Evolutionary conservation across 495 filamentous ascomycete species (phyloP), one percentile per base, ranked within the genome.

Genomic region (Saxispiralis lemnorum): DNA sequence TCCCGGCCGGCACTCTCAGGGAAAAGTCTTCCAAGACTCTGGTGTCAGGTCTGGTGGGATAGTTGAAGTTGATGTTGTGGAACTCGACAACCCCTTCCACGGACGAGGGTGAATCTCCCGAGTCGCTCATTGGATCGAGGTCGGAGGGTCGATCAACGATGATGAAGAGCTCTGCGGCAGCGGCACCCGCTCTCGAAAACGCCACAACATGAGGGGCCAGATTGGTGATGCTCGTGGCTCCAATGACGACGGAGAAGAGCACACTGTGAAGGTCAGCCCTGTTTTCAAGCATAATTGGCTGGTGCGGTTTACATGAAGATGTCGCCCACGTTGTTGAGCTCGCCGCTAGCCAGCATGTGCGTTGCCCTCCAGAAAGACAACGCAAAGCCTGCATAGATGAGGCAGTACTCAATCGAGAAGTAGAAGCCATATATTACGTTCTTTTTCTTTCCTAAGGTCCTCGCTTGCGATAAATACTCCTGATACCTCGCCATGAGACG

Each of bases 81-180:
- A 59, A 21, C 31, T 50, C 45, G 14, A 60, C 47, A 28, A 53
- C 39, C 10, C 63, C 63, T 7, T 20, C 24, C 17, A 46, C 49
- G 0, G 39, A 13, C 0, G 24, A 18, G 1, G 56, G 59, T 39
- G 41, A 38, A 16, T 51, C 38, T 13, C 62, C 61, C 0, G 38
- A 45, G 12, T 46, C 14, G 37, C 45, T 39, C 14, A 56, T 55
- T 0, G 62, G 60, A 39, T 64, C 51, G 18, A 66, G 51, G 0
- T 39, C 21, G 1, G 61, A 63, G 14, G 37, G 35, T 7, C 57
- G 46, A 42, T 65, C 61, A 31, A 66, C 60, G 12, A 59, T 43
- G 0, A 19, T 33, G 44, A 66, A 66, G 12, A 66, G 51, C 40
- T 66, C 57, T 6, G 53, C 31, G 10, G 62, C 62, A 7, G 61